phyloP scores from a whole-genome alignment of 1,284 basidiomycete genomes.

The Fomitiporia mediterranea region DNA sequence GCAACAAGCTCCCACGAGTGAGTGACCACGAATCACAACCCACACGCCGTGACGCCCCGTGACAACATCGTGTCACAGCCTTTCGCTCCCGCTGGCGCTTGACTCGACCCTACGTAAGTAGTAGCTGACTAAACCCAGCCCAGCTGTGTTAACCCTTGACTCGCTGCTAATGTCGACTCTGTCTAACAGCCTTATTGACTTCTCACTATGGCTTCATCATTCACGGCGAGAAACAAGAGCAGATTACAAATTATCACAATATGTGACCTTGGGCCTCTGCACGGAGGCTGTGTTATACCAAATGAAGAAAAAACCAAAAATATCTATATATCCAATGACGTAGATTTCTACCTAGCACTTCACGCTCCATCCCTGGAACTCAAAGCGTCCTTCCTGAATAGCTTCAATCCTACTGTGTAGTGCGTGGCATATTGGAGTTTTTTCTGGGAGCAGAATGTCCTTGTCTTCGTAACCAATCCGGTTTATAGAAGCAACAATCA shows the following conservation, averaged over 20 bases:
- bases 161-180: too few relatives aligned
- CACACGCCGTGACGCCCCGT: neutral
- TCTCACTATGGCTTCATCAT: neutral
- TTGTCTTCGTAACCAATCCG: constrained; percentile 49
- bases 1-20: neutral
- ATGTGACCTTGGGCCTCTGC: too few relatives aligned
- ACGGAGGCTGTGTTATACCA: too few relatives aligned
- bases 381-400: constrained; percentile 60
- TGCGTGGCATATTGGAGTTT: constrained; percentile 49
- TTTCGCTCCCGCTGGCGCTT: neutral
- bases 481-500: constrained; percentile 54
- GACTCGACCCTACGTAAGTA: neutral
- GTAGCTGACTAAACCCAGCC: too few relatives aligned
- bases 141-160: too few relatives aligned
- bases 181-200: neutral
- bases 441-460: constrained; percentile 45
- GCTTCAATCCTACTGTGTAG: constrained; percentile 52
- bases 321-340: neutral
- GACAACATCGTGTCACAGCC: constrained; percentile 6
- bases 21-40: neutral
- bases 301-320: neutral
- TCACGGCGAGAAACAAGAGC: too few relatives aligned
- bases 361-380: constrained; percentile 52
- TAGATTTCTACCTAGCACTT: constrained; percentile 31
- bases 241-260: too few relatives aligned